These are phyloP conservation scores for Marsdenia floribunda DNA, from an alignment of 257 asterid species.

Conservation along the genomic window DNA sequence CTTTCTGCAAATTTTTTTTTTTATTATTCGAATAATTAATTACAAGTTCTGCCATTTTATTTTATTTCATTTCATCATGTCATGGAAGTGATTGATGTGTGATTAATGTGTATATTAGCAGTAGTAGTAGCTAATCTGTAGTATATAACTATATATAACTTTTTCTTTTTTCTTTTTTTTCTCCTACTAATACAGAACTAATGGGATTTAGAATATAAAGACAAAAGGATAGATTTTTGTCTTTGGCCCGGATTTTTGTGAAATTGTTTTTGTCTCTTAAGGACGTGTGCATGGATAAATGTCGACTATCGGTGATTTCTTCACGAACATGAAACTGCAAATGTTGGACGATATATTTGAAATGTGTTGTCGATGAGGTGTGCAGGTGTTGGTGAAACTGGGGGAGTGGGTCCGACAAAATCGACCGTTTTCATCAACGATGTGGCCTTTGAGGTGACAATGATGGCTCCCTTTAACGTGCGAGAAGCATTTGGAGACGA, in stretches of 20 bases:
- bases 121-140: too few species aligned
- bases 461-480: constrained; percentile 53
- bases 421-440: constrained; percentile 84
- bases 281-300: constrained; percentile 55
- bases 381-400: constrained; percentile 37
- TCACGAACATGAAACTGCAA: constrained; percentile 3
- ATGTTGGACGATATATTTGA: neutral
- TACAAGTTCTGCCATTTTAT: too few species aligned
- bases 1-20: too few species aligned
- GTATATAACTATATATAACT: too few species aligned
- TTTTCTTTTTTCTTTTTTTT: too few species aligned
- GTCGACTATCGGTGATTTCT: constrained; percentile 29
- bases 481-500: constrained; percentile 82
- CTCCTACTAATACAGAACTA: neutral
- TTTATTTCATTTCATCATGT: constrained; percentile 7
- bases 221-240: constrained; percentile 37
- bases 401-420: constrained; percentile 28
- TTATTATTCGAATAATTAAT: neutral
- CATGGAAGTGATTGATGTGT: constrained; percentile 47
- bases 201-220: constrained; percentile 15
- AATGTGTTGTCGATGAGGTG: constrained; percentile 23
- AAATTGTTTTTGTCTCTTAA: constrained; percentile 20
- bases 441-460: constrained; percentile 75
- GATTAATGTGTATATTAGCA: too few species aligned
- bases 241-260: constrained; percentile 34